Percentiles rank a stretch among this genome's conserved stretches.
phyloP scores from a whole-genome alignment of 345 rosid genomes.

The Laguncularia racemosa region DNA sequence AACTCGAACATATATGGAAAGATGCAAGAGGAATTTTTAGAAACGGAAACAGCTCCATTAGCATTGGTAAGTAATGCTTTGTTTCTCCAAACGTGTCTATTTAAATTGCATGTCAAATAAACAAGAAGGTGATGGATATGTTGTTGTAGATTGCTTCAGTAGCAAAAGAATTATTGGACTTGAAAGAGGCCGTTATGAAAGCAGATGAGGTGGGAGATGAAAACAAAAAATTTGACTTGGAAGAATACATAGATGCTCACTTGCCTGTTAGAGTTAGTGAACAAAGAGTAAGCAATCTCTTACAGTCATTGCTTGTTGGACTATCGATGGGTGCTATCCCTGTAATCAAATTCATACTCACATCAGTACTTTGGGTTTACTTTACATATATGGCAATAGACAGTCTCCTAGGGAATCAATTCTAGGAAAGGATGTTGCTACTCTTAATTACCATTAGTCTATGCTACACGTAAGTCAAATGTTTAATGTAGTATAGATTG shows the following conservation, averaged over 20 bases:
- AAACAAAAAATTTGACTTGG: slow-evolving; percentile 54
- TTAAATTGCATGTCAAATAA: not conserved
- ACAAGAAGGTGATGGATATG: too few species aligned
- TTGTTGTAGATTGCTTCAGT: slow-evolving; percentile 37
- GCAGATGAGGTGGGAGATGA: slow-evolving; percentile 25
- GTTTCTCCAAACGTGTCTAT: not conserved
- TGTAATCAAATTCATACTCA: slow-evolving; percentile 53
- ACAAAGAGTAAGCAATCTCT: slow-evolving; percentile 68
- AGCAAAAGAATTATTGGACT: slow-evolving; percentile 51
- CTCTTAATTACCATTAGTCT: slow-evolving; percentile 68
- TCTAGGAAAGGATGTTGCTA: slow-evolving; percentile 73
- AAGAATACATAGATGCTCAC: slow-evolving; percentile 53
- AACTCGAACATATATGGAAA: slow-evolving; percentile 67
- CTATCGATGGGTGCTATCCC: slow-evolving; percentile 47
- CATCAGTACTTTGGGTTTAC: slow-evolving; percentile 86
- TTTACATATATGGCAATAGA: slow-evolving; percentile 90
- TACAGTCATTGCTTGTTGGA: slow-evolving; percentile 73
- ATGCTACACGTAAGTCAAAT: slow-evolving; percentile 52
- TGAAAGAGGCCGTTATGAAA: slow-evolving; percentile 74
- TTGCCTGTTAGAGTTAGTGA: slow-evolving; percentile 80
- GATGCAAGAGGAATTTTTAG: slow-evolving; percentile 67
- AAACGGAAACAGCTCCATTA: slow-evolving; percentile 56
- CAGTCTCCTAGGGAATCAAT: slow-evolving; percentile 81
- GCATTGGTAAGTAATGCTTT: slow-evolving; percentile 24
- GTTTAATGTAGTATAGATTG: too few species aligned